Base-by-base conservation (phyloP, 1,139 yeast genomes). In the Zygosaccharomyces pseudobailii region DNA sequence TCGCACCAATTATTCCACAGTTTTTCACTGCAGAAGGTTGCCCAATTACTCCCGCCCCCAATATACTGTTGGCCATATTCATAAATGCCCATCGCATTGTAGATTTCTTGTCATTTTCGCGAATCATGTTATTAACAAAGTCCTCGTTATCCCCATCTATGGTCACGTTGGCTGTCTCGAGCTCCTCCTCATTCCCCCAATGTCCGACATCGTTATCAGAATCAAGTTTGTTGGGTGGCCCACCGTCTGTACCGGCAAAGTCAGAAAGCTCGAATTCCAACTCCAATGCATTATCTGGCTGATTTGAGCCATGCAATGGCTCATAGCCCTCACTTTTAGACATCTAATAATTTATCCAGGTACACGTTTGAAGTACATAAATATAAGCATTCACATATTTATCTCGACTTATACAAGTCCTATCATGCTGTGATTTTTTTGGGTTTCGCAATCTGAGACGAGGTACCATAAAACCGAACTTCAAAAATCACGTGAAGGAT, bases 11-110 rank as follows among this genome's bases (percentile, higher is more conserved):
- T 2, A 90, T 66, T 0, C 97, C 97, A 27, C 87, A 76, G 58
- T 88, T 87, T 46, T 77, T 73, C 57, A 90, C 81, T 0, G 97
- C 97, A 60, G 83, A 86, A 1, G 97, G 95, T 57, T 89, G 95
- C 1, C 97, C 96, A 38, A 90, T 88, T 43, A 92, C 87, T 2
- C 97, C 97, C 0, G 97, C 97, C 0, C 97, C 97, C 10, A 90
- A 72, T 50, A 89, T 90, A 13, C 87, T 84, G 67, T 90, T 90
- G 21, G 97, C 95, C 96, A 90, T 89, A 66, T 90, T 90, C 95
- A 90, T 87, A 61, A 90, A 89, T 9, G 97, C 97, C 89, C 86
- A 85, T 52, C 77, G 77, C 76, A 89, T 74, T 52, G 64, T 64
- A 2, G 72, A 67, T 47, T 66, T 67, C 30, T 46, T 50, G 3